These are phyloP conservation scores for Oryza punctata DNA, from an alignment of 176 grass and related monocot genomes.

Conservation along the genomic window DNA sequence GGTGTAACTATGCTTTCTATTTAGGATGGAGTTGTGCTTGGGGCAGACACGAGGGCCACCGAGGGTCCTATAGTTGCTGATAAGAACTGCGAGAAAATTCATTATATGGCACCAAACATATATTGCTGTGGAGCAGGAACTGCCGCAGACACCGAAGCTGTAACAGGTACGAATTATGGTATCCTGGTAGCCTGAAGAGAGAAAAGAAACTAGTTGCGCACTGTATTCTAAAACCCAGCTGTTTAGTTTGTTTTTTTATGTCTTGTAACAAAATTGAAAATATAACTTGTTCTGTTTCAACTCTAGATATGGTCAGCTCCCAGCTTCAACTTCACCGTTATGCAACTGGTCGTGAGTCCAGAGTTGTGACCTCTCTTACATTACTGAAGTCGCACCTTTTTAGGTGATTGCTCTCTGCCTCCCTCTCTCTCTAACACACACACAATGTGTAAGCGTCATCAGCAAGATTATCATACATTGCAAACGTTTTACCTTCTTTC, in stretches of 20 bases:
- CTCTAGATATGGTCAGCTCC: constrained; percentile 93
- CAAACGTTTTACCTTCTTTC: constrained; percentile 5
- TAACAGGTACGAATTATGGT: constrained; percentile 55
- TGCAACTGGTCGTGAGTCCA: constrained; percentile 88
- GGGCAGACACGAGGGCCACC: constrained; percentile 91
- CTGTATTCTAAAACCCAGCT: not conserved
- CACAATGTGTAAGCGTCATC: not conserved
- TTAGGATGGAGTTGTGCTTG: constrained; percentile 95
- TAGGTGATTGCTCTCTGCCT: constrained; percentile 44
- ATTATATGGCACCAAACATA: constrained; percentile 92
- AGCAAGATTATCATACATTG: not conserved
- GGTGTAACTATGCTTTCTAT: constrained; percentile 22
- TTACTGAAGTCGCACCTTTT: constrained; percentile 94
- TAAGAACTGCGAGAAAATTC: constrained; percentile 95
- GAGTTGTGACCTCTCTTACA: constrained; percentile 87
- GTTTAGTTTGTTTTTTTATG: constrained; percentile 7
- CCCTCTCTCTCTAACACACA: not conserved
- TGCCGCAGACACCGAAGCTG: constrained; percentile 83
- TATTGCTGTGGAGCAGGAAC: constrained; percentile 95
- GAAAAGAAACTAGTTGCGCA: not conserved
- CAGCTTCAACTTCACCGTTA: constrained; percentile 93
- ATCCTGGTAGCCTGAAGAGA: not conserved
- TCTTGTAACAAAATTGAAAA: not conserved
- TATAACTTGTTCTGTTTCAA: constrained; percentile 26
- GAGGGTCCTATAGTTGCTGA: constrained; percentile 97